These are phyloP conservation scores for Rubia yunnanensis DNA, from an alignment of 257 asterid genomes.

Conservation along the genomic window DNA sequence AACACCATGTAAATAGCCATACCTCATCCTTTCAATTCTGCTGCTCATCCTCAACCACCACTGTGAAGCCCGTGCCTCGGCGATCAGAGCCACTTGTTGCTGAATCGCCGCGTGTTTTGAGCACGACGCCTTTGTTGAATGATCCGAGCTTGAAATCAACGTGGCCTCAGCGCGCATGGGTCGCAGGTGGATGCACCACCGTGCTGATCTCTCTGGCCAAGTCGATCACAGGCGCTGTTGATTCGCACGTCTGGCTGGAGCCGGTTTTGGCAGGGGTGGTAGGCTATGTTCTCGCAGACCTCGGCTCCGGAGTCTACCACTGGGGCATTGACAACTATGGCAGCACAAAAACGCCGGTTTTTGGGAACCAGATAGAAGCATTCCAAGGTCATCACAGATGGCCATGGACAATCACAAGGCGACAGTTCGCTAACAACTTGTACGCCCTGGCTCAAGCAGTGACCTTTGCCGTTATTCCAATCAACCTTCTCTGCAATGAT, in stretches of 20 bases:
- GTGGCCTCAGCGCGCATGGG: conserved; percentile 84
- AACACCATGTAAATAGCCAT: background rate
- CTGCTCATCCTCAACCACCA: conserved; percentile 20
- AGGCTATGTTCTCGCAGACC: conserved; percentile 70
- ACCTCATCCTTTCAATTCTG: conserved; percentile 10
- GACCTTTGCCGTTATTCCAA: conserved; percentile 44
- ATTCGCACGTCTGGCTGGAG: conserved; percentile 42
- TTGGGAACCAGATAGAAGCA: conserved; percentile 63
- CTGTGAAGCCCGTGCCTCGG: conserved; percentile 8
- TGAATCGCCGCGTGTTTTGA: background rate
- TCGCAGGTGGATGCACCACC: conserved; percentile 62
- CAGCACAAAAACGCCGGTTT: conserved; percentile 43
- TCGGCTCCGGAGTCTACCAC: conserved; percentile 79
- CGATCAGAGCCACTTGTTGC: too few relatives aligned
- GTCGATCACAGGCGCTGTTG: conserved; percentile 27
- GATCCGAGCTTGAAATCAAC: conserved; percentile 55
- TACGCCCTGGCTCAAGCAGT: conserved; percentile 45
- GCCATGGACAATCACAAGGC: conserved; percentile 85
- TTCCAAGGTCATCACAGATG: conserved; percentile 84
- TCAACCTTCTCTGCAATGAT: conserved; percentile 28
- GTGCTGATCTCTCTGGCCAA: conserved; percentile 53
- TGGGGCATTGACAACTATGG: conserved; percentile 97
- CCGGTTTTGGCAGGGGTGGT: conserved; percentile 44
- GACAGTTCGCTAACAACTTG: conserved; percentile 70
- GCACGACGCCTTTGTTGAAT: conserved; percentile 13